Evolutionary conservation across 768 basidiomycete species (phyloP).

Genomic region (Pisolithus marmoratus): DNA sequence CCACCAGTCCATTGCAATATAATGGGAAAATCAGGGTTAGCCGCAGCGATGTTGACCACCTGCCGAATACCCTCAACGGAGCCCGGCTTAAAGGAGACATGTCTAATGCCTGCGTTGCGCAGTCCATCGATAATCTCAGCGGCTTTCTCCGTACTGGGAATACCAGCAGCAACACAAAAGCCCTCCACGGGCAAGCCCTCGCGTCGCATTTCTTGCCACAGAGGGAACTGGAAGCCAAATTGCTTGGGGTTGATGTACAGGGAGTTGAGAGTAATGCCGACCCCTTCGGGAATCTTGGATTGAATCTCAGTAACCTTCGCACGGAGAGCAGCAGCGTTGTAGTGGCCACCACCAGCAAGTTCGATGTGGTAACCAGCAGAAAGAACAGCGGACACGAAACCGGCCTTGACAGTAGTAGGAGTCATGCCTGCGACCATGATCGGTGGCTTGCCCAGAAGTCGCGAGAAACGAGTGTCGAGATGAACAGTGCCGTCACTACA

Average conservation of each 20-base stretch:
- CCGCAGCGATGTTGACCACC: slow-evolving; percentile 90
- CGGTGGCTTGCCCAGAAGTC: slow-evolving; percentile 92
- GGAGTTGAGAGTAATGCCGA: slow-evolving; percentile 90
- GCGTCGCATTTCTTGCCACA: slow-evolving; percentile 96
- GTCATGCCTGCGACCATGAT: slow-evolving; percentile 99
- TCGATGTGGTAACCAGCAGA: slow-evolving; percentile 95
- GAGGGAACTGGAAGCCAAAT: slow-evolving; percentile 93
- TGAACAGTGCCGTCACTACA: slow-evolving; percentile 83
- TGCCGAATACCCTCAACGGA: slow-evolving; percentile 97
- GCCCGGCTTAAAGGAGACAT: slow-evolving; percentile 97
- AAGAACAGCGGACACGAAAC: slow-evolving; percentile 90
- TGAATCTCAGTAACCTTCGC: slow-evolving; percentile 92
- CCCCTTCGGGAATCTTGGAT: slow-evolving; percentile 74
- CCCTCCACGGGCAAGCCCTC: slow-evolving; percentile 96
- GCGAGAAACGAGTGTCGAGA: slow-evolving; percentile 94
- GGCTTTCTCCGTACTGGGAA: slow-evolving; percentile 95
- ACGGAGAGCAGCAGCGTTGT: slow-evolving; percentile 84
- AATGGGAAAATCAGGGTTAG: slow-evolving; percentile 94
- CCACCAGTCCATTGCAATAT: slow-evolving; percentile 99
- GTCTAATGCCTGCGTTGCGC: slow-evolving; percentile 81
- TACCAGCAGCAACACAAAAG: slow-evolving; percentile 98
- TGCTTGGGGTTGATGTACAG: slow-evolving; percentile 98
- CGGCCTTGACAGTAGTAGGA: slow-evolving; percentile 91
- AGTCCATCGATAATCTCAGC: slow-evolving; percentile 90
- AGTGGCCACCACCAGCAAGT: slow-evolving; percentile 97